Base-by-base conservation (phyloP, 352 stramenopile species). In the Globisporangium iwayamae region DNA sequence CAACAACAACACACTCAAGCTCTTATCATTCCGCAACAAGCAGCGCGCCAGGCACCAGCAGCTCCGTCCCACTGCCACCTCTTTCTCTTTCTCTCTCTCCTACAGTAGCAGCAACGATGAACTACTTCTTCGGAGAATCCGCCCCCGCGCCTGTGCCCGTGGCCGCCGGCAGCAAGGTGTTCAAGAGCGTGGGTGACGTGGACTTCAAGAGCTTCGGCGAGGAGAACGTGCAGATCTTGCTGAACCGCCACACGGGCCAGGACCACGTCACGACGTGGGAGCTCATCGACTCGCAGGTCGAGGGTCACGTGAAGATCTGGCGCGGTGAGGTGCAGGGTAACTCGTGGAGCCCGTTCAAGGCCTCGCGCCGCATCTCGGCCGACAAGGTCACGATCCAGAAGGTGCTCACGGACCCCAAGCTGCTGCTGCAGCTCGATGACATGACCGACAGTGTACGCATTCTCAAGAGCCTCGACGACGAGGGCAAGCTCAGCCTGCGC, bases 201-300 rank as follows among this genome's bases (percentile, higher is more conserved):
- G 76, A 90, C 67, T 87, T 90, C 56, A 62, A 75, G 38, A 72
- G 76, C 3, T 90, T 81, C 53, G 80, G 76, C 48, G 74, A 89
- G 41, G 79, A 91, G 56, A 90, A 71, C 66, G 74, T 94, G 53
- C 63, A 81, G 61, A 77, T 91, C 47, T 69, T 94, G 52, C 72
- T 92, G 0, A 68, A 69, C 20, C 82, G 84, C 47, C 65, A 91
- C 76, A 75, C 77, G 25, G 83, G 81, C 43, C 63, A 76, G 2
- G 83, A 91, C 71, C 74, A 79, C 22, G 76, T 90, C 38, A 92
- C 83, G 13, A 85, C 71, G 41, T 94, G 85, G 85, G 76, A 87
- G 48, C 60, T 91, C 58, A 74, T 90, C 25, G 77, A 89, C 51
- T 74, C 86, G 25, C 54, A 75, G 0, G 66, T 86, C 2, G 74